Evolutionary conservation across 441 rosid genomes (phyloP).

Genomic region (Omphalea diandra): DNA sequence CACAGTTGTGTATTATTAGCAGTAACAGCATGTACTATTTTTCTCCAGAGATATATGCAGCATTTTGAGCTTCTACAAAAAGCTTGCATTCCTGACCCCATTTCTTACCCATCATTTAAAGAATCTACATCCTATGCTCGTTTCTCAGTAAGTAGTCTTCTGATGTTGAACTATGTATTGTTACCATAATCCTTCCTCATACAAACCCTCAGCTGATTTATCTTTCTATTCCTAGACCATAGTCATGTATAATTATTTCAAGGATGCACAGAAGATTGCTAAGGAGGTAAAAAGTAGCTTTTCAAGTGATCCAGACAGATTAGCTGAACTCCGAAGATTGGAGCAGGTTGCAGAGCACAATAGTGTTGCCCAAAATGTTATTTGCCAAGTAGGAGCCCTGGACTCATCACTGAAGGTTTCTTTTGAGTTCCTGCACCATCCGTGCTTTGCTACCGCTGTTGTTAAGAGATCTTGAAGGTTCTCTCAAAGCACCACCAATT

Average conservation of each 20-base stretch:
- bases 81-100: constrained; percentile 81
- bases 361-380: constrained; percentile 62
- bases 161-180: neutral
- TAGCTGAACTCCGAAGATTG: constrained; percentile 64
- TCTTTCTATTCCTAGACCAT: constrained; percentile 44
- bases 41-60: constrained; percentile 76
- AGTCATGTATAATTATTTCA: constrained; percentile 70
- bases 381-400: constrained; percentile 50
- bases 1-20: neutral
- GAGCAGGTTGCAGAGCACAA: constrained; percentile 97
- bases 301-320: constrained; percentile 60
- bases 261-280: constrained; percentile 80
- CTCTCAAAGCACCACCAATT: constrained; percentile 28
- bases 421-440: constrained; percentile 87
- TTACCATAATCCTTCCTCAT: neutral
- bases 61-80: constrained; percentile 94
- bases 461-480: constrained; percentile 76
- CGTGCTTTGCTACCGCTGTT: constrained; percentile 84
- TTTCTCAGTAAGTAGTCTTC: constrained; percentile 63
- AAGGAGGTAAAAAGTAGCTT: constrained; percentile 79
- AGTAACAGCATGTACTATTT: constrained; percentile 17
- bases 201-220: neutral
- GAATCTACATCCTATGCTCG: constrained; percentile 68
- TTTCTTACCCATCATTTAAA: constrained; percentile 64
- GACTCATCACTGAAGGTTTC: constrained; percentile 84